Percentiles rank a stretch among this genome's conserved stretches.
Evolutionary conservation across 805 yeast species (phyloP).

Genomic region (Lipomyces spencermartinsiae): DNA sequence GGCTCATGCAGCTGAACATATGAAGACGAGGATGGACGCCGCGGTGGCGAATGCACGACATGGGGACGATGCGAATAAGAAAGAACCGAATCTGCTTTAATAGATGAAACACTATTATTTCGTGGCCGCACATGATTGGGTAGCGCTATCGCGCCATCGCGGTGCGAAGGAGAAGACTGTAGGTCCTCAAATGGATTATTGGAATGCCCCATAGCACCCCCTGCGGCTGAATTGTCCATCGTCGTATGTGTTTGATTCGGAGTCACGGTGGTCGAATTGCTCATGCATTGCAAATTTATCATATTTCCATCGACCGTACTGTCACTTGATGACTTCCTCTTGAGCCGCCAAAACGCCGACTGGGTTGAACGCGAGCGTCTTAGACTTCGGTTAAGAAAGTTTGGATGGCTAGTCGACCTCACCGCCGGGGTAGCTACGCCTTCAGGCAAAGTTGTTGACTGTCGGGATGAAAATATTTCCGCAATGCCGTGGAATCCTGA

Average conservation of each 20-base stretch:
- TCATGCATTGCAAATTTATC: not conserved
- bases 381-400: not conserved
- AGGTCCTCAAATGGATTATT: not conserved
- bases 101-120: not conserved
- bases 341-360: not conserved
- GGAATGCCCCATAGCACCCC: not conserved
- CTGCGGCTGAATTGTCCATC: not conserved
- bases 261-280: not conserved
- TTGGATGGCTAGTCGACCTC: not conserved
- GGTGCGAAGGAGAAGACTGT: not conserved
- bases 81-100: not conserved
- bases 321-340: not conserved
- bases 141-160: not conserved
- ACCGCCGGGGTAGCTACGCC: not conserved
- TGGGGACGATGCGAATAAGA: slow-evolving; percentile 7
- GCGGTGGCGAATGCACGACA: not conserved
- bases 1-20: not conserved
- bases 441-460: not conserved
- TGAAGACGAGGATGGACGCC: not conserved
- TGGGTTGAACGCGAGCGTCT: not conserved
- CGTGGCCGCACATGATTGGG: not conserved
- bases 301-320: not conserved
- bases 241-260: not conserved
- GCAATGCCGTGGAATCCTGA: slow-evolving; percentile 17
- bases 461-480: not conserved